A percentile compares a stretch with the other conserved stretches of the same genome.
These are phyloP conservation scores for Brassica napus DNA, from an alignment of 345 rosid genomes.

Conservation along the genomic window DNA sequence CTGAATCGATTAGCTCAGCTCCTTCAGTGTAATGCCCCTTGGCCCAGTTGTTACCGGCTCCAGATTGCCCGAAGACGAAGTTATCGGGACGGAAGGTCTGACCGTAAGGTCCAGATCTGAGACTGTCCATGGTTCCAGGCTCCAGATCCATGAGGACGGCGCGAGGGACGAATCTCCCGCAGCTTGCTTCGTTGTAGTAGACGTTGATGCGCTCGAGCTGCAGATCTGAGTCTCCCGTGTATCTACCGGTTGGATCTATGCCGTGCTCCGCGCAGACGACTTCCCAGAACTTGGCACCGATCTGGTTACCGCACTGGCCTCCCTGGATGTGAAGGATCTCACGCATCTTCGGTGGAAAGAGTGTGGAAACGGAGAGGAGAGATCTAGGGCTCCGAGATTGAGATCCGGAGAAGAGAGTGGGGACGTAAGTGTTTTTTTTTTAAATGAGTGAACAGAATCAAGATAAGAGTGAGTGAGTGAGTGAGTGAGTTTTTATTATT, in stretches of 20 bases:
- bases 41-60: background rate
- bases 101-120: background rate
- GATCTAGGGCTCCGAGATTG: background rate
- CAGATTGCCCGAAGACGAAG: constrained; percentile 32
- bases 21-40: constrained; percentile 17
- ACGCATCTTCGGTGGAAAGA: constrained; percentile 8
- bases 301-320: too few relatives aligned
- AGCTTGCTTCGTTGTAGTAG: constrained; percentile 18
- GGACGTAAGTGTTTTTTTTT: background rate
- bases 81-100: constrained; percentile 15
- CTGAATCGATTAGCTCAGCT: constrained; percentile 25
- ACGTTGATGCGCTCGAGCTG: constrained; percentile 26
- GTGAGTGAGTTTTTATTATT: background rate
- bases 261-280: background rate
- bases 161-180: constrained; percentile 1
- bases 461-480: background rate
- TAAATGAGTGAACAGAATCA: background rate
- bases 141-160: constrained; percentile 26
- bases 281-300: too few relatives aligned
- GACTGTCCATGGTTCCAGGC: constrained; percentile 26
- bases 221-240: constrained; percentile 22
- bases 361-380: background rate
- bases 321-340: constrained; percentile 21
- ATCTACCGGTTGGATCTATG: background rate
- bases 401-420: too few relatives aligned